Base-by-base conservation (phyloP, 257 asterid genomes). In the Solanum acaule region DNA sequence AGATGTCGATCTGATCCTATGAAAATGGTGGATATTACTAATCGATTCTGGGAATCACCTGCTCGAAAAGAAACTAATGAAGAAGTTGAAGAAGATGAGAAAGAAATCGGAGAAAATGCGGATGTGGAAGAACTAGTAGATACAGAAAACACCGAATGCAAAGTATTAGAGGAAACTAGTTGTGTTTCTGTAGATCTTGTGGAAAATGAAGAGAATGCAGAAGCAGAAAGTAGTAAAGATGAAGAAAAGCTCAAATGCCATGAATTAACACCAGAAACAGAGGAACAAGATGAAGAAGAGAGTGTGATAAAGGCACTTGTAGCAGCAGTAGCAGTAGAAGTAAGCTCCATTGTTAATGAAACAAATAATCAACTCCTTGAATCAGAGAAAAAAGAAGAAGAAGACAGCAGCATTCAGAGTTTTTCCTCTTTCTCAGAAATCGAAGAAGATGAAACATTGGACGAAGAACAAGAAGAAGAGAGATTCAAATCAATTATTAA, bases 1-100 rank as follows among this genome's bases (percentile, higher is more conserved):
- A 92, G 99, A 88, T 97, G 99, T 90, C 93, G 98, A 94, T 97
- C 99, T 87, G 99, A 97, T 93, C 99, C 99, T 4, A 92, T 93
- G 92, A 94, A 96, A 90, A 94, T 97, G 95, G 98, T 98, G 3
- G 90, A 93, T 88, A 95, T 97, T 5, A 88, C 95, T 11, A 92
- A 89, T 89, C 89, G 95, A 11, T 93, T 92, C 83, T 95, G 97
- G 93, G 99, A 95, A 75, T 90, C 88, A 3, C 77, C 92, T n/a
- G 90, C 94, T 37, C 90, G 85, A 34, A 68, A 81, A 3, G 86
- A 75, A n/a, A 44, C 78, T n/a, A 91, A 88, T 6, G 89, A 81
- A 49, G 90, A 78, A 44, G 49, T 3, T 42, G 12, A 49, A 46
- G 90, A 65, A 46, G 61, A 5, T 49, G 0, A 56, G 25, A 20